A percentile compares a stretch with the other conserved stretches of the same genome.
Conservation (phyloP, 192 early-diverging fungal species). For the Spinellus fusiger region DNA sequence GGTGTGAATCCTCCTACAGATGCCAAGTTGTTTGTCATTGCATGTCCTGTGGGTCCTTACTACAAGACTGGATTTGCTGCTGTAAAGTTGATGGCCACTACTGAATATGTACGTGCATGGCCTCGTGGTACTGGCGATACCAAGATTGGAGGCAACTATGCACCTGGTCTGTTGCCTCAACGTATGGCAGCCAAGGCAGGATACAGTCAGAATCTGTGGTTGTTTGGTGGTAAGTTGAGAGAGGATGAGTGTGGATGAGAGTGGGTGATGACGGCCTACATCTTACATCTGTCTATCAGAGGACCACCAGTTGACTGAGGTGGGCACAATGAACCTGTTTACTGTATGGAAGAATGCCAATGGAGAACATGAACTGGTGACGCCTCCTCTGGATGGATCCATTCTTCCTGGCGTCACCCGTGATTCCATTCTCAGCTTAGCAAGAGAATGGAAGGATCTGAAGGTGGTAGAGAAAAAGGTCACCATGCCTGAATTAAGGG, state of each 20-base stretch:
- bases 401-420: constrained; percentile 95
- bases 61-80: constrained; percentile 92
- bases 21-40: constrained; percentile 83
- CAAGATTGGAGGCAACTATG: constrained; percentile 89
- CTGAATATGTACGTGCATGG: constrained; percentile 87
- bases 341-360: constrained; percentile 78
- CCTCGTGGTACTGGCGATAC: constrained; percentile 90
- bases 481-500: constrained; percentile 70
- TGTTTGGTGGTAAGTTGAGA: constrained; percentile 73
- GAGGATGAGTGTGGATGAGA: too few relatives aligned
- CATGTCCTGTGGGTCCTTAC: constrained; percentile 92
- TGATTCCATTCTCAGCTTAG: constrained; percentile 80
- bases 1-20: constrained; percentile 80
- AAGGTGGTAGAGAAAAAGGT: constrained; percentile 81
- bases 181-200: constrained; percentile 82
- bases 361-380: constrained; percentile 80
- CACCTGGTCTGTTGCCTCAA: constrained; percentile 67
- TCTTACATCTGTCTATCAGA: background rate
- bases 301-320: constrained; percentile 85
- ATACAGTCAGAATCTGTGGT: constrained; percentile 93
- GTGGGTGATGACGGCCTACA: too few relatives aligned
- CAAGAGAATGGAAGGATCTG: constrained; percentile 79
- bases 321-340: constrained; percentile 98
- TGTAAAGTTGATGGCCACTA: constrained; percentile 78
- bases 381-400: constrained; percentile 89